Base-by-base conservation (phyloP, 2,329 filamentous ascomycete genomes). In the Botrytis medusae region DNA sequence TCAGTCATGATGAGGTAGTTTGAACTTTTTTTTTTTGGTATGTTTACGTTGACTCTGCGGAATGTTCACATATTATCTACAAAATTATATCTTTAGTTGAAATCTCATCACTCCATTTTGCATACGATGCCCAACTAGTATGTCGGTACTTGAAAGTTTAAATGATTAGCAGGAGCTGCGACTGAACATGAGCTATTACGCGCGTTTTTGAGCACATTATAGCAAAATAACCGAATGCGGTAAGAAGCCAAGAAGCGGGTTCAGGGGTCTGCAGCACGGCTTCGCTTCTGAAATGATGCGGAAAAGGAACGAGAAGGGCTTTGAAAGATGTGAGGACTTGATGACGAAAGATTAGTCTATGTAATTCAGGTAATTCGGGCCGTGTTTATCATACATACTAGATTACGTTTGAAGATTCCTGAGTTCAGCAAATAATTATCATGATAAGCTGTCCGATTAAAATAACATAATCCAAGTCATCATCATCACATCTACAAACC, bases 1-100 rank as follows among this genome's bases (percentile, higher is more conserved):
- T 79, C 65, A 54, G 74, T 46, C 54, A 73, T 72, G 61, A n/a
- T 54, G 61, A 5, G n/a, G 1, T 20, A 25, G 29, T 10, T 32
- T 18, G 29, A 10, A 0, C 0, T 1, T 9, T 1, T 4, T 20
- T 46, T 20, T 2, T n/a, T n/a, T n/a, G n/a, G 7, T 63, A 22
- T 46, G 4, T 29, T 32, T 16, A 8, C 1, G 8, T 46, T 16
- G 2, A 3, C 46, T 32, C 20, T 25, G 18, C 12, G 6, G 14
- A 12, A 10, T 29, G 7, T 8, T 54, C 3, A 54, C 29, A 2
- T 54, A 40, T 34, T 5, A 14, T 29, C n/a, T 7, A 5, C 16
- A 9, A 54, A 16, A 54, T 29, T 0, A 4, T 22, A 34, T 34
- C 14, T 12, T 20, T 12, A 2, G 10, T 4, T 32, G 10, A 44